Percentiles rank a stretch among this genome's conserved stretches.
Evolutionary conservation across 2,329 filamentous ascomycete species (phyloP).

Genomic region (Colletotrichum sp.): DNA sequence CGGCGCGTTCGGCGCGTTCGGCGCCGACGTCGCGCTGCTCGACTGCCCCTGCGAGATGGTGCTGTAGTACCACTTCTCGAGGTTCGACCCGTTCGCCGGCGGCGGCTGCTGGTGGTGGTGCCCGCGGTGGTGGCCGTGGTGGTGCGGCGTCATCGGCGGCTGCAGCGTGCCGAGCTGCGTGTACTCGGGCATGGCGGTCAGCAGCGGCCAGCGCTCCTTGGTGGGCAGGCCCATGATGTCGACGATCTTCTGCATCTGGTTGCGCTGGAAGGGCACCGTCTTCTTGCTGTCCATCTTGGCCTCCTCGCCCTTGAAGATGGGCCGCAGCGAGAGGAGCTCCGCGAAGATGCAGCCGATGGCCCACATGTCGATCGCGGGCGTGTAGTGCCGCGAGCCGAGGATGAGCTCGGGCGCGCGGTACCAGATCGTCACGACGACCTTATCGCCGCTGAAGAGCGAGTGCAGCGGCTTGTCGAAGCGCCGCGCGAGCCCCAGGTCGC

Average conservation of each 20-base stretch:
- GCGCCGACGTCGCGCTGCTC: conserved; percentile 51
- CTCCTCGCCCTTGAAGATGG: conserved; percentile 98
- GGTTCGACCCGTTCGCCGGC: conserved; percentile 46
- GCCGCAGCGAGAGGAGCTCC: conserved; percentile 85
- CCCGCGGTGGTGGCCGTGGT: conserved; percentile 42
- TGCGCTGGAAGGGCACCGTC: conserved; percentile 94
- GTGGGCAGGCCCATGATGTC: conserved; percentile 93
- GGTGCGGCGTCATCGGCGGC: conserved; percentile 51
- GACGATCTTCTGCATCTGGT: conserved; percentile 99
- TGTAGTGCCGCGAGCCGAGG: conserved; percentile 93
- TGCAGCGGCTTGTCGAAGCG: conserved; percentile 94
- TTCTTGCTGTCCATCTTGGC: conserved; percentile 99
- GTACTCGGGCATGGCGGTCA: conserved; percentile 88
- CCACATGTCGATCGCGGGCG: conserved; percentile 96
- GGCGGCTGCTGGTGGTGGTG: conserved; percentile 39
- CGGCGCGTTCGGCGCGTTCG: conserved; percentile 35
- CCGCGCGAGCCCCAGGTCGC: conserved; percentile 89
- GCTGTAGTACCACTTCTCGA: conserved; percentile 83
- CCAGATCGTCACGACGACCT: conserved; percentile 99
- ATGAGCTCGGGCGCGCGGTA: conserved; percentile 95
- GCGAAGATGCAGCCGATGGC: conserved; percentile 98
- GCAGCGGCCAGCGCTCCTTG: conserved; percentile 86
- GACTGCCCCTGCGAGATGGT: conserved; percentile 66
- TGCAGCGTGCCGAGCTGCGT: conserved; percentile 67
- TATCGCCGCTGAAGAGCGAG: conserved; percentile 90